Evolutionary conservation across 2,329 filamentous ascomycete genomes (phyloP).

Genomic region (Purpureocillium takamizusanense): DNA sequence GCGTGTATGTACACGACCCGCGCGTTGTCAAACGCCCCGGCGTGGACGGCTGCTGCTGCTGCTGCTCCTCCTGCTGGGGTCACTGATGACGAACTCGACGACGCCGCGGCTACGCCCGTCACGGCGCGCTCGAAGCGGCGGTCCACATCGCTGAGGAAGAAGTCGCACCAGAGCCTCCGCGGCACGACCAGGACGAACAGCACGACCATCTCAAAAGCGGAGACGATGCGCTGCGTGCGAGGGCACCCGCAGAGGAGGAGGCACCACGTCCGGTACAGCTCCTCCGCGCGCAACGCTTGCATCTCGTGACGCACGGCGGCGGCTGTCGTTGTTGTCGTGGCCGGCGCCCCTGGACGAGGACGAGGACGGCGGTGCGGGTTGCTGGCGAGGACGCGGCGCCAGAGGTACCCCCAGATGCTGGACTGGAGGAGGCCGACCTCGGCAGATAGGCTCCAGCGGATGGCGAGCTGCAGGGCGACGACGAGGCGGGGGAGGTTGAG

Average conservation of each 20-base stretch:
- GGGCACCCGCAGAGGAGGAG: background rate
- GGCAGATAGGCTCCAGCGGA: background rate
- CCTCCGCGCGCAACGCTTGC: slow-evolving; percentile 15
- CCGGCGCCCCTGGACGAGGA: too few species aligned
- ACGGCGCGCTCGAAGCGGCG: too few species aligned
- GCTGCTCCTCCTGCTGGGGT: too few species aligned
- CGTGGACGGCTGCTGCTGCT: too few species aligned
- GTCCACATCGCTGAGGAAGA: too few species aligned
- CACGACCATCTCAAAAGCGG: background rate
- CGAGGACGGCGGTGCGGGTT: background rate
- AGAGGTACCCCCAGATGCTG: background rate
- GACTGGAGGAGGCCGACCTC: slow-evolving; percentile 10
- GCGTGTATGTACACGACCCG: too few species aligned
- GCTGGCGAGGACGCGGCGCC: background rate
- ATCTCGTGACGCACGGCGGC: too few species aligned
- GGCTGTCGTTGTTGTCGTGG: background rate
- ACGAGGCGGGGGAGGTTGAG: background rate
- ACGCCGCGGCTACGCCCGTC: too few species aligned
- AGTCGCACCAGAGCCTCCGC: background rate
- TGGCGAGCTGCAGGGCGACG: background rate
- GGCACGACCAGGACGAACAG: background rate
- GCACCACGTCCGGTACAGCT: slow-evolving; percentile 15
- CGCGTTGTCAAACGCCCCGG: too few species aligned
- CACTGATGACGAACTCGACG: too few species aligned
- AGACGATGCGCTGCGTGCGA: background rate